These are phyloP conservation scores for Dothiorella sarmentorum DNA, from an alignment of 2,329 filamentous ascomycete genomes.

Conservation along the genomic window DNA sequence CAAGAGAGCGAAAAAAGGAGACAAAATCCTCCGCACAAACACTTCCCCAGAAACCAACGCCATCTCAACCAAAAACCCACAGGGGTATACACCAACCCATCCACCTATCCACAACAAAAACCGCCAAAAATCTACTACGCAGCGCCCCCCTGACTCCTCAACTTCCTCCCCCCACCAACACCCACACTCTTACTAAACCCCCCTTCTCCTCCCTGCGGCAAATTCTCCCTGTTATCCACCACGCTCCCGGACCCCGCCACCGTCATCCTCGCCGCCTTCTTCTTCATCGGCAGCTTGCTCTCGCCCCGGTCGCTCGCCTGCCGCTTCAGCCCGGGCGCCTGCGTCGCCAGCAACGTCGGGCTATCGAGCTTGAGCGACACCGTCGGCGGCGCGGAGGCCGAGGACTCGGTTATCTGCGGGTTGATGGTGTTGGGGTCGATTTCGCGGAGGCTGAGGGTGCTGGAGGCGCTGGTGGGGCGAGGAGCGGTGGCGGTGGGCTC, in stretches of 20 bases:
- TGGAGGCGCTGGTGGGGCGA: slow-evolving; percentile 26
- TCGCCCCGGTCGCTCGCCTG: slow-evolving; percentile 36
- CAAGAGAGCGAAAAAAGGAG: background rate
- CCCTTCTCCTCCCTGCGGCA: slow-evolving; percentile 25
- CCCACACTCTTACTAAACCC: slow-evolving; percentile 42
- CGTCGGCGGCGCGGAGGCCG: slow-evolving; percentile 30
- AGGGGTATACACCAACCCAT: too few species aligned
- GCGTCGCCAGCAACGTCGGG: slow-evolving; percentile 25
- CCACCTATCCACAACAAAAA: too few species aligned
- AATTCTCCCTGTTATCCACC: slow-evolving; percentile 41
- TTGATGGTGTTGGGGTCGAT: slow-evolving; percentile 47
- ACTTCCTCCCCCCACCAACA: slow-evolving; percentile 12
- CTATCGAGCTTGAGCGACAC: slow-evolving; percentile 17
- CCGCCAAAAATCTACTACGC: background rate
- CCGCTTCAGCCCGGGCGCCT: slow-evolving; percentile 45
- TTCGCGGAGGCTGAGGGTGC: slow-evolving; percentile 40
- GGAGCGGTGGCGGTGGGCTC: slow-evolving; percentile 12
- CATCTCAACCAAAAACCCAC: background rate
- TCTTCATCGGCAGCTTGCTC: slow-evolving; percentile 42
- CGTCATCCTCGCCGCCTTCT: slow-evolving; percentile 39
- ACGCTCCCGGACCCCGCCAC: slow-evolving; percentile 37
- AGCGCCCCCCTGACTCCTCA: slow-evolving; percentile 15
- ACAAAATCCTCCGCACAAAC: background rate
- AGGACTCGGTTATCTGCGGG: slow-evolving; percentile 23
- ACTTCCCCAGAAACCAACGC: background rate